These are phyloP conservation scores for Flaveria brownii DNA, from an alignment of 129 eudicot species.

Conservation along the genomic window DNA sequence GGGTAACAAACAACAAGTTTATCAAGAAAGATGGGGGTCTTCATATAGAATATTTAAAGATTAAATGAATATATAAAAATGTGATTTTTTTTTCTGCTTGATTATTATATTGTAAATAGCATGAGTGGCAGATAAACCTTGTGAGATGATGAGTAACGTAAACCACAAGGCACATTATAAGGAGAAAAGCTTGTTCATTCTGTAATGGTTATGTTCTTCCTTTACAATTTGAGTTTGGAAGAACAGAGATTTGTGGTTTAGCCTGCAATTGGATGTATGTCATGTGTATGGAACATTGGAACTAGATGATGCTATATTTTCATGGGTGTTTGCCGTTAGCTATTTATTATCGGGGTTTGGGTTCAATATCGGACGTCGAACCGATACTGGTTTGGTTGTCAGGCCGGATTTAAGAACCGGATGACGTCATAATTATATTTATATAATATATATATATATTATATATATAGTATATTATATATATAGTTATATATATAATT, in stretches of 20 bases:
- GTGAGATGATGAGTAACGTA: slow-evolving; percentile 29
- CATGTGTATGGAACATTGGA: too few relatives aligned
- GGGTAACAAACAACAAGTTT: slow-evolving; percentile 37
- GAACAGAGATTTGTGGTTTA: background rate
- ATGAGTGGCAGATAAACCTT: slow-evolving; percentile 36
- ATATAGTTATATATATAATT: too few relatives aligned
- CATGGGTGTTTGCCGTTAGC: background rate
- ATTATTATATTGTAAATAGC: slow-evolving; percentile 11
- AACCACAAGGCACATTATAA: slow-evolving; percentile 36
- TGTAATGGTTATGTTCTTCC: slow-evolving; percentile 23
- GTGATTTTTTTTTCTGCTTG: slow-evolving; percentile 9
- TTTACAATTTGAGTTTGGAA: background rate
- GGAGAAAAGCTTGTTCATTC: slow-evolving; percentile 4
- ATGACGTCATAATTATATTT: too few relatives aligned
- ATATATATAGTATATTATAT: too few relatives aligned
- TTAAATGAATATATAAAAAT: slow-evolving; percentile 16
- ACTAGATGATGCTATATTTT: background rate
- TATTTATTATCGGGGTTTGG: slow-evolving; percentile 4
- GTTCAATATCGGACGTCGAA: background rate
- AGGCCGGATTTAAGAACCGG: too few relatives aligned
- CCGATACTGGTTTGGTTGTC: too few relatives aligned
- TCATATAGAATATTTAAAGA: slow-evolving; percentile 23
- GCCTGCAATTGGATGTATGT: too few relatives aligned
- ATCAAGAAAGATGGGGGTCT: slow-evolving; percentile 39
- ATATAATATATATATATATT: too few relatives aligned